Evolutionary conservation across 2,329 filamentous ascomycete species (phyloP).

Genomic region (Hypoxylon sp.): DNA sequence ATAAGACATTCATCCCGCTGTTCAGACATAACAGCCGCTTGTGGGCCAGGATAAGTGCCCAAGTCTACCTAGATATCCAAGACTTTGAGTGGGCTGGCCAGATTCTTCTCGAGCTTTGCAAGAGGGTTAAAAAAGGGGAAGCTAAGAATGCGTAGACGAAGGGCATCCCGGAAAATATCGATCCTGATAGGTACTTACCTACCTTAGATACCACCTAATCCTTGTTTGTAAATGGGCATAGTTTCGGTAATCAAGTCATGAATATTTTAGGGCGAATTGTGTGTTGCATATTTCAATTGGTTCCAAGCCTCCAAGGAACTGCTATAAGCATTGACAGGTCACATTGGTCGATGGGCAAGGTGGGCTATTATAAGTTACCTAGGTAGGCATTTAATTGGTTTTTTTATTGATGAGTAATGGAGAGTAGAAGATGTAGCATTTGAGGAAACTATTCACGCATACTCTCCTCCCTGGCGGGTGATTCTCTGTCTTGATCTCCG

Average conservation of each 20-base stretch:
- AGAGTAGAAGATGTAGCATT: no score
- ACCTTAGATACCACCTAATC: background rate
- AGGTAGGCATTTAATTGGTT: no score
- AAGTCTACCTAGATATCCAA: slow-evolving; percentile 84
- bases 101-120: slow-evolving; percentile 67
- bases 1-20: slow-evolving; percentile 79
- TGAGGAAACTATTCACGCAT: no score
- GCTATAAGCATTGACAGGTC: background rate
- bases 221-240: background rate
- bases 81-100: slow-evolving; percentile 82
- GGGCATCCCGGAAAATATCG: background rate
- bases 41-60: slow-evolving; percentile 83
- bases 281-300: background rate
- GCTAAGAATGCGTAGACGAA: slow-evolving; percentile 17
- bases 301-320: background rate
- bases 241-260: background rate
- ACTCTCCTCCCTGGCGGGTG: no score
- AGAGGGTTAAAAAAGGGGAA: slow-evolving; percentile 58
- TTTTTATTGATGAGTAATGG: no score
- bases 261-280: no score
- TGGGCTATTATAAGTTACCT: background rate
- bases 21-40: slow-evolving; percentile 72
- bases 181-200: slow-evolving; percentile 3
- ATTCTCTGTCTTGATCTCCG: background rate
- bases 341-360: background rate